These are phyloP conservation scores for Raddia guianensis DNA, from an alignment of 176 grass and related monocot genomes.

Conservation along the genomic window DNA sequence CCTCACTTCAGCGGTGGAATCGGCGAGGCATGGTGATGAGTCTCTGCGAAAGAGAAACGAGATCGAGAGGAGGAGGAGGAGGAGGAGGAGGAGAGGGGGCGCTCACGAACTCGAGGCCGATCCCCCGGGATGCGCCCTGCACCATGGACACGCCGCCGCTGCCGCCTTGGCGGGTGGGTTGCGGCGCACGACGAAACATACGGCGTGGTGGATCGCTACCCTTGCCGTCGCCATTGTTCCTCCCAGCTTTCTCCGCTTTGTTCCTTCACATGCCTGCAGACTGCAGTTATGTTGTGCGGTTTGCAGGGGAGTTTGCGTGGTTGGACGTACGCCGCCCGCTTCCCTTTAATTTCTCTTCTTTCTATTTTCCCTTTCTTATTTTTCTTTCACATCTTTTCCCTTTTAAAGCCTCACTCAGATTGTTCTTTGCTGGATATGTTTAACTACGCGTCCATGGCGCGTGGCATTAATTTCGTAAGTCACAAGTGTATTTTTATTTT, in stretches of 20 bases:
- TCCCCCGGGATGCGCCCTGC: constrained; percentile 84
- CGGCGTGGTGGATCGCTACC: constrained; percentile 18
- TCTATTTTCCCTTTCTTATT: neutral
- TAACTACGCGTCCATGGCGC: too few species aligned
- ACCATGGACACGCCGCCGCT: constrained; percentile 84
- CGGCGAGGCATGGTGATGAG: too few species aligned
- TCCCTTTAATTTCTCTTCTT: neutral
- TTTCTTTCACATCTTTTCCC: neutral
- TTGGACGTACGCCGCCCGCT: constrained; percentile 20
- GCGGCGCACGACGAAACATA: constrained; percentile 46
- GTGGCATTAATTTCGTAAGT: too few species aligned
- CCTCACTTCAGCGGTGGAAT: constrained; percentile 59
- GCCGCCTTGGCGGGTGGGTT: too few species aligned
- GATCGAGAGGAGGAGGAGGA: neutral
- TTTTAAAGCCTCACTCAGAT: too few species aligned
- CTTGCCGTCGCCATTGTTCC: constrained; percentile 42
- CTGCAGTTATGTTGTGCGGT: constrained; percentile 20
- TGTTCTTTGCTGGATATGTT: too few species aligned
- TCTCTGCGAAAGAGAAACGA: too few species aligned
- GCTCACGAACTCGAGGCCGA: constrained; percentile 92
- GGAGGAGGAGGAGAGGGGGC: too few species aligned
- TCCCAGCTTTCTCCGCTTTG: neutral
- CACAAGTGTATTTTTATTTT: too few species aligned
- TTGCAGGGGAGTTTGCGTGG: constrained; percentile 28
- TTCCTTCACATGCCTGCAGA: neutral